Conservation (phyloP, 1,139 yeast genomes). For the Suhomyces coccinellae region DNA sequence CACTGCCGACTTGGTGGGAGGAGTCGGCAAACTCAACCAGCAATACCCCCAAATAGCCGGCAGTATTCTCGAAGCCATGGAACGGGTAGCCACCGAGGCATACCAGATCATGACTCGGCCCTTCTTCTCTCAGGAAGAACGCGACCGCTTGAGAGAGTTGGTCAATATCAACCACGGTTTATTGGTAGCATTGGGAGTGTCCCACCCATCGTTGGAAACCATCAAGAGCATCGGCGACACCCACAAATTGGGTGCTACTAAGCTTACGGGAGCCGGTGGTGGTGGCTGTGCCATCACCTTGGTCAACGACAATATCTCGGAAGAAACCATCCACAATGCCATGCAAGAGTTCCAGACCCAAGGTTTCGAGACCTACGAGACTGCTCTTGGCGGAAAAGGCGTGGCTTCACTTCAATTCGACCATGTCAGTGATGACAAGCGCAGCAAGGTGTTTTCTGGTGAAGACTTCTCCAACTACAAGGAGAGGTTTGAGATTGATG, state of each 20-base stretch:
- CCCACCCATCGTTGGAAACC: slow-evolving; percentile 83
- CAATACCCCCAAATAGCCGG: slow-evolving; percentile 56
- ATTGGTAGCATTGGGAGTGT: slow-evolving; percentile 82
- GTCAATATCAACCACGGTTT: slow-evolving; percentile 89
- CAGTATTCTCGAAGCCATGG: slow-evolving; percentile 72
- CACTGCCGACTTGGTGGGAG: slow-evolving; percentile 79
- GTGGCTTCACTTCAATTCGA: slow-evolving; percentile 53
- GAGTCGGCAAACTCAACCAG: slow-evolving; percentile 59
- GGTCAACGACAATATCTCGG: slow-evolving; percentile 51
- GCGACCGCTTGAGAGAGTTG: slow-evolving; percentile 55
- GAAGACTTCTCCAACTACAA: slow-evolving; percentile 38
- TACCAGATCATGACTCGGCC: slow-evolving; percentile 59
- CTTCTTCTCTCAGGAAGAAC: slow-evolving; percentile 46
- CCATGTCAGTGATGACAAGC: slow-evolving; percentile 17
- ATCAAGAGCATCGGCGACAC: slow-evolving; percentile 65
- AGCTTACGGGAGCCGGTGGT: slow-evolving; percentile 98
- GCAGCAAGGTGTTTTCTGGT: slow-evolving; percentile 27
- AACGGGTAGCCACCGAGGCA: slow-evolving; percentile 65
- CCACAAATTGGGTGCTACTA: slow-evolving; percentile 75
- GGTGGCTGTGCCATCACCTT: slow-evolving; percentile 98
- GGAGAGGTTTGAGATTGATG: slow-evolving; percentile 49
- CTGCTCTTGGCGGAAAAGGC: slow-evolving; percentile 88
- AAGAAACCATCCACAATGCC: slow-evolving; percentile 31
- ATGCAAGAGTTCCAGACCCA: slow-evolving; percentile 37
- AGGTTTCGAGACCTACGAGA: slow-evolving; percentile 78